Evolutionary conservation across 1,284 basidiomycete species (phyloP).

Genomic region (Vanrija pseudolonga): DNA sequence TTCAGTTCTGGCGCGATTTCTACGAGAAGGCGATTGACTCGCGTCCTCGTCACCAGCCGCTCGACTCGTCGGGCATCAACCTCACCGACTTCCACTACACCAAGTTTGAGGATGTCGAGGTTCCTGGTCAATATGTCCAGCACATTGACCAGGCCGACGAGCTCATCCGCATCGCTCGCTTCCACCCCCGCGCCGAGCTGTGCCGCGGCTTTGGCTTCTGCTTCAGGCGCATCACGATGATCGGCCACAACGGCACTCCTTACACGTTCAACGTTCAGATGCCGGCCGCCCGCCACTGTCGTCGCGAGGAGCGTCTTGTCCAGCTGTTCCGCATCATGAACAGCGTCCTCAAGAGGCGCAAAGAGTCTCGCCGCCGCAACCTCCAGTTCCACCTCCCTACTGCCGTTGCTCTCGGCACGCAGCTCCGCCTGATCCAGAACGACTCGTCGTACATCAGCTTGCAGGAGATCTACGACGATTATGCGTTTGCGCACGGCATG

Average conservation of each 20-base stretch:
- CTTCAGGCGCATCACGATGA: constrained; percentile 85
- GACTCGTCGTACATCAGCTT: constrained; percentile 87
- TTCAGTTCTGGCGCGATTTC: constrained; percentile 90
- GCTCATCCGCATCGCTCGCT: constrained; percentile 88
- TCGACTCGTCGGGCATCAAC: constrained; percentile 89
- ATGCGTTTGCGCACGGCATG: constrained; percentile 73
- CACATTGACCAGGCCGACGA: constrained; percentile 92
- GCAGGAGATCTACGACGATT: constrained; percentile 90
- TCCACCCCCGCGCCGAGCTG: constrained; percentile 86
- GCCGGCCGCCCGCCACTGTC: constrained; percentile 78
- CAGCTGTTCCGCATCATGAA: constrained; percentile 92
- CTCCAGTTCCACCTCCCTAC: constrained; percentile 87
- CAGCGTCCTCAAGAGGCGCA: constrained; percentile 77
- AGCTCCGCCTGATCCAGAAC: constrained; percentile 80
- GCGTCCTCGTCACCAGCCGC: constrained; percentile 76
- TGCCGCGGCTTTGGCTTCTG: constrained; percentile 77
- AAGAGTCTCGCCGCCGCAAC: constrained; percentile 90
- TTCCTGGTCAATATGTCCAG: constrained; percentile 96
- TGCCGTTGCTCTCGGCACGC: constrained; percentile 78
- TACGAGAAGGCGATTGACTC: constrained; percentile 83
- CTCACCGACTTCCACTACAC: constrained; percentile 96
- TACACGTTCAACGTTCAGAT: constrained; percentile 90
- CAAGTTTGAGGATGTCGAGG: constrained; percentile 97
- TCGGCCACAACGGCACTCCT: constrained; percentile 85
- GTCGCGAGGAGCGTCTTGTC: constrained; percentile 89